These are phyloP conservation scores for Colletotrichum coccodes DNA, from an alignment of 2,329 filamentous ascomycete species.

Conservation along the genomic window DNA sequence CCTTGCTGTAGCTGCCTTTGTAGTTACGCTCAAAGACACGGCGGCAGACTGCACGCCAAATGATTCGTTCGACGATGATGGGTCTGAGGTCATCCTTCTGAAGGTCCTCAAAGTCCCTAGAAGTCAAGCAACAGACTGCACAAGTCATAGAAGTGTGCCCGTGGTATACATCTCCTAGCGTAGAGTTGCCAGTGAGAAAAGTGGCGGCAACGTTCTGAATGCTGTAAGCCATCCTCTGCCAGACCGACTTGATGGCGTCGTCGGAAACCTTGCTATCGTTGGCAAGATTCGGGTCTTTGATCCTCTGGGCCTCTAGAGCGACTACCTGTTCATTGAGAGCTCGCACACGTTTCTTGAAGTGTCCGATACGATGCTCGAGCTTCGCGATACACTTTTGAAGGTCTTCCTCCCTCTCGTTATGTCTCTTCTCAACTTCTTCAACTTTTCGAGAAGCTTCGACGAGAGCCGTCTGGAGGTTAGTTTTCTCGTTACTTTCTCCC, in stretches of 20 bases:
- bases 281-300: background rate
- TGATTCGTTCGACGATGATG: background rate
- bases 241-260: background rate
- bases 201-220: background rate
- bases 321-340: background rate
- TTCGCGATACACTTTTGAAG: too few relatives aligned
- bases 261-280: constrained; percentile 11
- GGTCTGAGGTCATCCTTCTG: background rate
- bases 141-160: background rate
- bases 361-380: too few relatives aligned
- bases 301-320: background rate
- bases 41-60: background rate
- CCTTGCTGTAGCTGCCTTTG: background rate
- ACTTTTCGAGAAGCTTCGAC: too few relatives aligned
- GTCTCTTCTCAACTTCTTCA: too few relatives aligned
- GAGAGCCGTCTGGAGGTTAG: too few relatives aligned
- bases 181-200: background rate
- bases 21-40: background rate
- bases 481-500: too few relatives aligned
- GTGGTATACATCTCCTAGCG: background rate
- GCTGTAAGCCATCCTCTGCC: constrained; percentile 1
- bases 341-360: too few relatives aligned
- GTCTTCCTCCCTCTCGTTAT: too few relatives aligned
- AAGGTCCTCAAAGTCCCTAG: background rate
- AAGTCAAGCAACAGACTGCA: background rate